Evolutionary conservation across 192 early-diverging fungal genomes (phyloP), one percentile per base, ranked within the genome.

Genomic region (Linnemannia hyalina): DNA sequence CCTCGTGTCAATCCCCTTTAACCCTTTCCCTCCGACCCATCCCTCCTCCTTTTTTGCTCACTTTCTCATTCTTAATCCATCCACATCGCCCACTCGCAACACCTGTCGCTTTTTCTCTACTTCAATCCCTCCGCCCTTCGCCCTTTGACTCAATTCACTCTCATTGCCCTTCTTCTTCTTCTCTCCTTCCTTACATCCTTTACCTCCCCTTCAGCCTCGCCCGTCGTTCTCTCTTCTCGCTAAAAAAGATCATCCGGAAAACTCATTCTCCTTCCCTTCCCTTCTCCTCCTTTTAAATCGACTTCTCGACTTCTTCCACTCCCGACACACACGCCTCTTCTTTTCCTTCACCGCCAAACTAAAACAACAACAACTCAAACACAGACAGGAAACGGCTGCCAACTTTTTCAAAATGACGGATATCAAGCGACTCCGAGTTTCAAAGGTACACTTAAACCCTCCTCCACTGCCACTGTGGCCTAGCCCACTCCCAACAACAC

Each of bases 381-480:
- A 32, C 49, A 20, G 32, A 15, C 60, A 32, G 26, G 29, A 65
- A 65, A 29, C 55, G 55, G 1, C 32, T 10, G 73, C 68, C 18
- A 16, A 52, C n/a, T 23, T 68, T 40, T n/a, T 35, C 54, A 57
- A 74, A 74, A 87, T 83, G 81, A 47, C 88, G 73, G 83, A 85
- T 22, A 82, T 54, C 54, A 82, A 82, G 71, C 75, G 81, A 38
- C 81, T 82, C 20, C 57, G 81, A 35, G 81, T 82, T 15, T 82
- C 81, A 60, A 82, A 82, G 75, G 81, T 82, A 68, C 3, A 65
- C 26, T 32, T 29, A 22, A 23, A 10, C 42, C 44, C 18, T 20
- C 44, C 49, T 16, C 49, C 20, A 3, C 18, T 52, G 23, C n/a
- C 46, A 41, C 41, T 76, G 32, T 20, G 55, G 0, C 10, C 38